phyloP scores from a whole-genome alignment of 306 rosid species.

The Vachellia pachyceras region DNA sequence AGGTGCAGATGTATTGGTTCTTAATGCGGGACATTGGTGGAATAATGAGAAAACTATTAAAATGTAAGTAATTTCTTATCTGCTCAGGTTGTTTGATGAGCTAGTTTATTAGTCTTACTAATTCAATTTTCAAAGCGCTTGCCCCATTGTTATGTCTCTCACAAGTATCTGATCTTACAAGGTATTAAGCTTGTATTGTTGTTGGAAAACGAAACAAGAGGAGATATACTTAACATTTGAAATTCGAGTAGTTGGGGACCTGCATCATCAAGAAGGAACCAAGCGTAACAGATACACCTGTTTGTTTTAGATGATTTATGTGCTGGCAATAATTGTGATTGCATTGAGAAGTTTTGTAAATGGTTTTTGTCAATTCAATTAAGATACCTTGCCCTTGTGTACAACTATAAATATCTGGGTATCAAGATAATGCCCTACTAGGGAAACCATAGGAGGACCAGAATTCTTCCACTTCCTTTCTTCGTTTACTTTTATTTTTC shows the following conservation, averaged over 20 bases:
- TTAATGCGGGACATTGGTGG: constrained; percentile 98
- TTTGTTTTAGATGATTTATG: constrained; percentile 20
- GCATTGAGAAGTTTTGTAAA: not conserved
- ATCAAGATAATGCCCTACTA: too few relatives aligned
- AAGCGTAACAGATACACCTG: constrained; percentile 17
- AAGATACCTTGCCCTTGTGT: not conserved
- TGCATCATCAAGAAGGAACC: constrained; percentile 24
- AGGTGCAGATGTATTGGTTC: constrained; percentile 78
- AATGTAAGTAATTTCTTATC: constrained; percentile 51
- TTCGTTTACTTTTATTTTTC: not conserved
- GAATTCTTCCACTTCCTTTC: not conserved
- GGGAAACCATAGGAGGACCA: not conserved
- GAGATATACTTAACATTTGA: not conserved
- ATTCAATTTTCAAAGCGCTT: constrained; percentile 18
- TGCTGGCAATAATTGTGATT: not conserved
- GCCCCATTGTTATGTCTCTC: constrained; percentile 23
- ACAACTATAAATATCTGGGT: constrained; percentile 18
- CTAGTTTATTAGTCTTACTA: constrained; percentile 36
- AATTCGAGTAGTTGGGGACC: constrained; percentile 10
- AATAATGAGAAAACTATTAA: constrained; percentile 69
- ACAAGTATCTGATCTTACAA: not conserved
- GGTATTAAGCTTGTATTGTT: constrained; percentile 20
- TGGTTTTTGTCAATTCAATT: not conserved
- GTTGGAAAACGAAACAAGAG: constrained; percentile 1
- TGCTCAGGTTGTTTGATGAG: constrained; percentile 2